These are phyloP conservation scores for Pythium sp. DNA, from an alignment of 352 stramenopile species.

Conservation along the genomic window DNA sequence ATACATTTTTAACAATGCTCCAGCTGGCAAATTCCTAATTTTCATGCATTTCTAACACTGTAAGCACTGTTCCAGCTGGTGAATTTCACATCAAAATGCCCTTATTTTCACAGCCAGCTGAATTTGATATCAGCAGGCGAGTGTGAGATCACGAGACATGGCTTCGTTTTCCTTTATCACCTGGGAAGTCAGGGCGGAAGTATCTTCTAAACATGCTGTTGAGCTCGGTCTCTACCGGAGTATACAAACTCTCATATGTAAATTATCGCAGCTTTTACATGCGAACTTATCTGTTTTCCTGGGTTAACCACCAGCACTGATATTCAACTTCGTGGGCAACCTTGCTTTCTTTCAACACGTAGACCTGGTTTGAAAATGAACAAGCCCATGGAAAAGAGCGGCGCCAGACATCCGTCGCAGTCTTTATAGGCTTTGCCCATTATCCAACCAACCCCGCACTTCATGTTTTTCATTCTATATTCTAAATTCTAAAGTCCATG, in stretches of 20 bases:
- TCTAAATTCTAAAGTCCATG: not conserved
- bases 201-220: constrained; percentile 8
- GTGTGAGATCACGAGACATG: not conserved
- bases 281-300: not conserved
- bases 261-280: constrained; percentile 12
- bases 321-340: not conserved
- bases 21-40: not conserved
- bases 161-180: not conserved
- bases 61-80: not conserved
- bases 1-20: not conserved
- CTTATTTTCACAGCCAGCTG: constrained; percentile 10
- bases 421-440: not conserved
- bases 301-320: not conserved
- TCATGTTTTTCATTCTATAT: not conserved
- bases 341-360: constrained; percentile 15
- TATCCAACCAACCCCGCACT: not conserved
- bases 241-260: constrained; percentile 6
- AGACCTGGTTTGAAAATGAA: not conserved
- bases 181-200: not conserved
- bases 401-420: not conserved
- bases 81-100: not conserved
- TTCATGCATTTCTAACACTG: not conserved
- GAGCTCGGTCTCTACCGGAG: not conserved
- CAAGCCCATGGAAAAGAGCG: not conserved
- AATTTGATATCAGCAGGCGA: constrained; percentile 5